A percentile compares a stretch with the other conserved stretches of the same genome.
Evolutionary conservation across 441 rosid genomes (phyloP).

Genomic region (Kokia cookei): DNA sequence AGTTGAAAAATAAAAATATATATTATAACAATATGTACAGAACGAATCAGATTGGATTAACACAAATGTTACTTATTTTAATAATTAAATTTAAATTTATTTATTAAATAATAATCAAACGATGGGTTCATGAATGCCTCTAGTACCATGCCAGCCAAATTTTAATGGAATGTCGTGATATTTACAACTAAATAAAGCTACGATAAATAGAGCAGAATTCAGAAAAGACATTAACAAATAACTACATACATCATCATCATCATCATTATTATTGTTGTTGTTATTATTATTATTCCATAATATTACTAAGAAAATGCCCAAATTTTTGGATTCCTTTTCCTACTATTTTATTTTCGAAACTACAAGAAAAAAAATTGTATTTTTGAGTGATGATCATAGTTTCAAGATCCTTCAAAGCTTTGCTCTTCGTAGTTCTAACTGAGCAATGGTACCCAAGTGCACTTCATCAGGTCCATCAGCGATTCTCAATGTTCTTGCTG

Average conservation of each 20-base stretch:
- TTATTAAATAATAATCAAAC: too few species aligned
- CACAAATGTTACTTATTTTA: too few species aligned
- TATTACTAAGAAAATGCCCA: neutral
- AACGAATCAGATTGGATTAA: too few species aligned
- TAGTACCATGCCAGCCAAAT: too few species aligned
- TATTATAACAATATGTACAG: too few species aligned
- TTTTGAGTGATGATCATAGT: neutral
- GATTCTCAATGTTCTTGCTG: slow-evolving; percentile 80
- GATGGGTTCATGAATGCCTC: too few species aligned
- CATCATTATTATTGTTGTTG: neutral
- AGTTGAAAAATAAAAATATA: too few species aligned
- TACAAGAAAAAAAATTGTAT: neutral
- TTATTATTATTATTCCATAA: neutral
- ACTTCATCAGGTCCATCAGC: slow-evolving; percentile 98
- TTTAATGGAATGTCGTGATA: too few species aligned
- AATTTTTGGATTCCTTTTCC: neutral
- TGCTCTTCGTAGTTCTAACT: slow-evolving; percentile 72
- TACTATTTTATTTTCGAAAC: neutral
- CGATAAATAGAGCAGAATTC: too few species aligned
- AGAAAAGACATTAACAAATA: too few species aligned
- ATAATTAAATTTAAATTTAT: too few species aligned
- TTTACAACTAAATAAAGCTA: too few species aligned
- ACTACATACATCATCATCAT: neutral
- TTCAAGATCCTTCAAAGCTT: slow-evolving; percentile 42
- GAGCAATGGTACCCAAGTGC: slow-evolving; percentile 87